Evolutionary conservation across 768 basidiomycete species (phyloP), one percentile per base, ranked within the genome.

Genomic region (Aureoboletus auriporus): DNA sequence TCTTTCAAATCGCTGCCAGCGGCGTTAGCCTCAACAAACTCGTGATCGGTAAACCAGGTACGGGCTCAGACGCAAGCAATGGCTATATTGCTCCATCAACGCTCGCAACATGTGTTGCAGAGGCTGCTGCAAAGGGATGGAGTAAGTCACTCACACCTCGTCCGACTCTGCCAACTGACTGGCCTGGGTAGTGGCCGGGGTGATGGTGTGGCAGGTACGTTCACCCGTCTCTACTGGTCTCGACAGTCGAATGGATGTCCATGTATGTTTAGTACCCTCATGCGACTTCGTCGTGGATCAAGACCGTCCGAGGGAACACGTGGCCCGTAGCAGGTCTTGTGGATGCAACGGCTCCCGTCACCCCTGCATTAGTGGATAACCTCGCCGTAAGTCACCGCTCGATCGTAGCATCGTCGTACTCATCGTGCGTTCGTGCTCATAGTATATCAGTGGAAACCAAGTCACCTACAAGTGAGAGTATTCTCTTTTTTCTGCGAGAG

Each of bases 51-150:
- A 81, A 81, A 60, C 79, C 79, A 8, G 71, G 68, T 2, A 73
- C 64, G 23, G 28, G 61, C 1, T 59, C 58, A 3, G 74, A 75
- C 29, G 76, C 78, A 1, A 69, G 44, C 44, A 78, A 72, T 28
- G 75, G 84, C 8, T 88, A 77, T 66, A 82, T 90, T 56, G 69
- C 67, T 30, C 72, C 83, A 2, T 64, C 73, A 2, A 77, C 75
- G 13, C 71, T 90, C 16, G 76, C 81, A 0, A 62, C 66, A 3
- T 90, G 89, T 59, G 68, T 89, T 27, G 56, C 72, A 13, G 70
- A 81, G 63, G 88, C 84, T 0, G 76, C 80, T 55, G 57, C 53
- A 13, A 49, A 75, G 50, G 86, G 85, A 27, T 89, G 88, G 87
- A 76, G 82, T 83, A 51, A 67, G 83, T 70, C 23, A 5, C 13